These are phyloP conservation scores for Claviceps purpurea DNA, from an alignment of 2,329 filamentous ascomycete genomes.

Conservation along the genomic window DNA sequence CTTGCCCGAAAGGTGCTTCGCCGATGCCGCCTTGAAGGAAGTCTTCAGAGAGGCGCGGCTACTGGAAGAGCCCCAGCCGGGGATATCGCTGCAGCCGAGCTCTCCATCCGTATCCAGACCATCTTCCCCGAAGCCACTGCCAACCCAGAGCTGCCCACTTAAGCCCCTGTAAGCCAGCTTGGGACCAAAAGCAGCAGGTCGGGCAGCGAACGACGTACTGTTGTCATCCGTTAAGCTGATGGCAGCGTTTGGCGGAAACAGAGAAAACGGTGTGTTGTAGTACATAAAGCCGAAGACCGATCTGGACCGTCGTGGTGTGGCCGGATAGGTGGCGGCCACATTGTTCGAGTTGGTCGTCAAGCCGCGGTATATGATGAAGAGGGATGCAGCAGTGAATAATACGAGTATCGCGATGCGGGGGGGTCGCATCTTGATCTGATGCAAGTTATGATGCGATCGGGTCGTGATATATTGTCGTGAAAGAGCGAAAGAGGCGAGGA, in stretches of 20 bases:
- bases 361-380: conserved; percentile 43
- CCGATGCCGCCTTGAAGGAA: conserved; percentile 18
- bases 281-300: conserved; percentile 42
- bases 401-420: conserved; percentile 40
- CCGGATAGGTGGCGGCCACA: conserved; percentile 12
- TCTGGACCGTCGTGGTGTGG: conserved; percentile 11
- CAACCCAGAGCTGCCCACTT: conserved; percentile 86
- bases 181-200: conserved; percentile 88
- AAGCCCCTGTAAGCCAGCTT: conserved; percentile 60
- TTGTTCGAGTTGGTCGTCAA: conserved; percentile 22
- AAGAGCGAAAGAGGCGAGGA: not conserved
- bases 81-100: conserved; percentile 87
- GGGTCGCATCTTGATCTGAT: conserved; percentile 33
- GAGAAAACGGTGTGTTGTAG: conserved; percentile 63
- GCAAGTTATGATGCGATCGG: not conserved
- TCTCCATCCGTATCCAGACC: conserved; percentile 61
- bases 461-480: not conserved
- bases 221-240: conserved; percentile 97
- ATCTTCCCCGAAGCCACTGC: conserved; percentile 81
- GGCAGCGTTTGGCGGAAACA: conserved; percentile 90
- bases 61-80: conserved; percentile 63
- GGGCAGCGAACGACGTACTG: conserved; percentile 87
- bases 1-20: conserved; percentile 10
- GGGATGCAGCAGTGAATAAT: conserved; percentile 37
- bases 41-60: conserved; percentile 31